These are phyloP conservation scores for Collybiopsis confluens DNA, from an alignment of 768 basidiomycete genomes.

Conservation along the genomic window DNA sequence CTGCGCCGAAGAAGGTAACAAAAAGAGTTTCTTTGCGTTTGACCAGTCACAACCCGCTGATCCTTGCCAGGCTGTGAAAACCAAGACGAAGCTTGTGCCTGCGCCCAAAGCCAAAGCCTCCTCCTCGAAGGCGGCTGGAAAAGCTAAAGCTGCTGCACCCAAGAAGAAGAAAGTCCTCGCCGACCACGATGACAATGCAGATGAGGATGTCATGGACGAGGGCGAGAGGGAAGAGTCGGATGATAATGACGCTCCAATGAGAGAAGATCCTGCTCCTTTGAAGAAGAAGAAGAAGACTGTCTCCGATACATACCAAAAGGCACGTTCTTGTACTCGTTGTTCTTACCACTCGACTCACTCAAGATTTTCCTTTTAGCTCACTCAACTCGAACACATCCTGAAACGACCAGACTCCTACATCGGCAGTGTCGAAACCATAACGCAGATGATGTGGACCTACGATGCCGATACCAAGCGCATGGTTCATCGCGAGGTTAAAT, in stretches of 20 bases:
- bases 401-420: conserved; percentile 94
- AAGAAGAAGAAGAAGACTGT: conserved; percentile 84
- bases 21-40: no score
- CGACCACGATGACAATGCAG: conserved; percentile 61
- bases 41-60: no score
- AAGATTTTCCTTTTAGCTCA: conserved; percentile 56
- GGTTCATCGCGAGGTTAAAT: conserved; percentile 77
- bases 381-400: conserved; percentile 92
- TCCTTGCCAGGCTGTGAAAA: conserved; percentile 28
- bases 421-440: conserved; percentile 88
- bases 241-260: conserved; percentile 31
- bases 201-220: conserved; percentile 40
- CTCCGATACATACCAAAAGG: conserved; percentile 89
- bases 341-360: background rate
- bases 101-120: conserved; percentile 38
- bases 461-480: conserved; percentile 82
- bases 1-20: conserved; percentile 52
- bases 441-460: conserved; percentile 91
- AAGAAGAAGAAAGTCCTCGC: conserved; percentile 72
- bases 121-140: conserved; percentile 38
- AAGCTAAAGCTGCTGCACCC: conserved; percentile 47
- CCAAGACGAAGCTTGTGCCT: conserved; percentile 31
- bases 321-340: conserved; percentile 25
- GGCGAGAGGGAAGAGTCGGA: conserved; percentile 25
- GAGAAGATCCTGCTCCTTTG: conserved; percentile 19